Conservation (phyloP, 2,329 filamentous ascomycete species). For the Sarocladium kiliense region DNA sequence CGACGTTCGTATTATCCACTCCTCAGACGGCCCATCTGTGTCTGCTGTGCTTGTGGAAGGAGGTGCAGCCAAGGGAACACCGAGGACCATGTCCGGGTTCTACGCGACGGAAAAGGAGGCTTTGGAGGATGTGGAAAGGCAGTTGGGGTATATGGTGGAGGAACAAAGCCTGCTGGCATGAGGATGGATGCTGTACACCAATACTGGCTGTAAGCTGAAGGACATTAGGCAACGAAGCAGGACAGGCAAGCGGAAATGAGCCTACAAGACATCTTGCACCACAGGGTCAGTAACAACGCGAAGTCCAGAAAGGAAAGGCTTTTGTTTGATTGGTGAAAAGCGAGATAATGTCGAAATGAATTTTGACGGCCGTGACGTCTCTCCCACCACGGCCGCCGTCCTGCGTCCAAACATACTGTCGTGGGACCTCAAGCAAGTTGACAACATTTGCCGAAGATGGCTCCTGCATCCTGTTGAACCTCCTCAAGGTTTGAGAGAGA, state of each 20-base stretch:
- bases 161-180: background rate
- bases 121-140: background rate
- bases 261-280: too few relatives aligned
- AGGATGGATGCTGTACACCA: background rate
- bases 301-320: background rate
- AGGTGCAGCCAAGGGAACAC: background rate
- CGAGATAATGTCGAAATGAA: constrained; percentile 6
- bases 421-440: constrained; percentile 29
- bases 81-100: constrained; percentile 6
- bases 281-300: too few relatives aligned
- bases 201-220: too few relatives aligned
- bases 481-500: constrained; percentile 51
- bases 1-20: background rate
- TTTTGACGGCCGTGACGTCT: constrained; percentile 49
- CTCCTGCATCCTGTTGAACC: constrained; percentile 7
- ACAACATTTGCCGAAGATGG: background rate
- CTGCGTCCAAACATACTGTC: constrained; percentile 34
- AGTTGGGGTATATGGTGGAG: constrained; percentile 2
- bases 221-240: too few relatives aligned
- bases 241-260: too few relatives aligned
- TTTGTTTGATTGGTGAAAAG: constrained; percentile 1
- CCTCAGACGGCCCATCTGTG: background rate
- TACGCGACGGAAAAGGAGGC: background rate
- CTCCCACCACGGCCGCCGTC: constrained; percentile 49
- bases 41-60: constrained; percentile 2